Percentiles rank a stretch among this genome's conserved stretches.
phyloP scores from a whole-genome alignment of 176 grass and related monocot species.

The Aegilops umbellulata region DNA sequence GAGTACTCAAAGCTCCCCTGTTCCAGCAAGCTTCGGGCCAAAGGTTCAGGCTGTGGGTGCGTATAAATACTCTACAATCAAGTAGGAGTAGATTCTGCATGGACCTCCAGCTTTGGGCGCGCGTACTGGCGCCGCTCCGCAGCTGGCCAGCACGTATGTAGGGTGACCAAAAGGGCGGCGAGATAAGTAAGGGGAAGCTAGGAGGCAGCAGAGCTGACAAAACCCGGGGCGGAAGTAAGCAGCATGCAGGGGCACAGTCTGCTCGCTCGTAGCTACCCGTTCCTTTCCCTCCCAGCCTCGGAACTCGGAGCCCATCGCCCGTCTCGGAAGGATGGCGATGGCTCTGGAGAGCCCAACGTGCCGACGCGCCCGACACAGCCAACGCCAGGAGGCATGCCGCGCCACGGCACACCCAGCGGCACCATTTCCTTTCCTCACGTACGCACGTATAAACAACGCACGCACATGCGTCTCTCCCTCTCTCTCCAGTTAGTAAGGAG shows the following conservation, averaged over 20 bases:
- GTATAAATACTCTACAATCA: not conserved
- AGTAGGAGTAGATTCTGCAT: not conserved
- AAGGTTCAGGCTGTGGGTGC: not conserved
- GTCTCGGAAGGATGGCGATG: not conserved
- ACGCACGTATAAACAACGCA: not conserved
- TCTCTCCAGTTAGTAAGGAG: not conserved
- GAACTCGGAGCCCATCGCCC: slow-evolving; percentile 36
- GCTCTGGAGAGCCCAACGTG: slow-evolving; percentile 22
- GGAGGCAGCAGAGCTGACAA: slow-evolving; percentile 23
- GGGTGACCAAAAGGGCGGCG: not conserved
- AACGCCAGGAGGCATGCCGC: slow-evolving; percentile 16
- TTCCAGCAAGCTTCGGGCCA: not conserved
- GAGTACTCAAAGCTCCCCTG: not conserved
- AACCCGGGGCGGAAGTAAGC: slow-evolving; percentile 33
- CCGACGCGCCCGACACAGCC: slow-evolving; percentile 46
- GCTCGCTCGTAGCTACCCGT: not conserved
- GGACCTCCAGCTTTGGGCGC: not conserved
- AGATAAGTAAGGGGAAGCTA: too few relatives aligned
- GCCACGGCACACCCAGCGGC: not conserved
- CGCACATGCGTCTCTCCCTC: not conserved
- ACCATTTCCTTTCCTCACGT: too few relatives aligned
- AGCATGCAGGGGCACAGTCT: slow-evolving; percentile 4
- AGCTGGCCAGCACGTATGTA: not conserved
- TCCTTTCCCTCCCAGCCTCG: not conserved
- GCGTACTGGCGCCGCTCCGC: not conserved